Evolutionary conservation across 2,329 filamentous ascomycete genomes (phyloP).

Genomic region (Dactylellina sp.): DNA sequence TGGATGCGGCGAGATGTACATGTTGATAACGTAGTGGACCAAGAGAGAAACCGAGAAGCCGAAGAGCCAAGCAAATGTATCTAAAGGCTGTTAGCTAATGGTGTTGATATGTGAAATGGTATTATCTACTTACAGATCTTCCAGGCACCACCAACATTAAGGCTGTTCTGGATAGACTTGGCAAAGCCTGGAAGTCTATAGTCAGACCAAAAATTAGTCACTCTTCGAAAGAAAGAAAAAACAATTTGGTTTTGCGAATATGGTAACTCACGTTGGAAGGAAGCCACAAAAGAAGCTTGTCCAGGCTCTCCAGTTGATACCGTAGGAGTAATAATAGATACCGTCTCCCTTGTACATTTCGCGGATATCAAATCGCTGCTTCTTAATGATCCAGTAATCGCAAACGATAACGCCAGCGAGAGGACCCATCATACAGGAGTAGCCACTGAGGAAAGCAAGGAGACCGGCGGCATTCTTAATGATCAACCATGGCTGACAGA

Average conservation of each 20-base stretch:
- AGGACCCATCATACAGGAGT: constrained; percentile 64
- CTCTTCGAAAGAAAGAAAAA: background rate
- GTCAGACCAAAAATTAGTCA: constrained; percentile 34
- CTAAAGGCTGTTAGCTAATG: constrained; percentile 59
- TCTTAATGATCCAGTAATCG: constrained; percentile 65
- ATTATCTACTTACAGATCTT: constrained; percentile 60
- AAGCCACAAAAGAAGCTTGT: constrained; percentile 62
- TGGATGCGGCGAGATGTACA: constrained; percentile 62
- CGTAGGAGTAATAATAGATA: constrained; percentile 64
- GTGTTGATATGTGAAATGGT: background rate
- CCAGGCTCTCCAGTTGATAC: constrained; percentile 63
- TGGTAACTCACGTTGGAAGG: constrained; percentile 59
- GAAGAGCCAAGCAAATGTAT: constrained; percentile 65
- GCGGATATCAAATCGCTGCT: constrained; percentile 64
- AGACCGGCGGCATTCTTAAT: constrained; percentile 64
- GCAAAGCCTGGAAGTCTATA: constrained; percentile 63
- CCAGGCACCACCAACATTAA: constrained; percentile 64
- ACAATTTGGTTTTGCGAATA: background rate
- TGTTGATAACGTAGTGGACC: constrained; percentile 64
- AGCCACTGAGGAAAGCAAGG: constrained; percentile 63
- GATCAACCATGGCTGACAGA: constrained; percentile 66
- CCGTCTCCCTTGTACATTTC: constrained; percentile 65
- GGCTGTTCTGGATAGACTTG: constrained; percentile 63
- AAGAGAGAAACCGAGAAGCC: constrained; percentile 63
- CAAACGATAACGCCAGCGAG: constrained; percentile 65